A percentile compares a stretch with the other conserved stretches of the same genome.
These are phyloP conservation scores for Elsinoe ampelina DNA, from an alignment of 2,329 filamentous ascomycete species.

Conservation along the genomic window DNA sequence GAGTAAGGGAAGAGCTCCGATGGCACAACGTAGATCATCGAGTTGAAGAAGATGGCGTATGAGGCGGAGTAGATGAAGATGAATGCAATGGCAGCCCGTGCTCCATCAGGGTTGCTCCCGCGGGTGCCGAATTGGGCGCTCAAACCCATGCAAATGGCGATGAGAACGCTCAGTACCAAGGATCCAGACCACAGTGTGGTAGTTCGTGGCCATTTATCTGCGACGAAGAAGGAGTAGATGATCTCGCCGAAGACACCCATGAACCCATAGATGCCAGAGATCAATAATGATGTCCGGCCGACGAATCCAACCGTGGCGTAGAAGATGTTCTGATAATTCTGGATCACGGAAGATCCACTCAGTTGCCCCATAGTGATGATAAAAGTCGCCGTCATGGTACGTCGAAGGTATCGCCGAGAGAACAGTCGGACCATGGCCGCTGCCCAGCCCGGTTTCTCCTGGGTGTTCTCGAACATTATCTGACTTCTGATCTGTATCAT, in stretches of 20 bases:
- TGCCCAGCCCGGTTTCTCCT: background rate
- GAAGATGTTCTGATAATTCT: constrained; percentile 32
- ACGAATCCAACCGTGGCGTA: constrained; percentile 29
- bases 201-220: constrained; percentile 29
- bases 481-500: constrained; percentile 26
- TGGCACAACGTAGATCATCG: constrained; percentile 28
- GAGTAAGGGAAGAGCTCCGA: constrained; percentile 29
- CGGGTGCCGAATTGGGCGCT: constrained; percentile 22
- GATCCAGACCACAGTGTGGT: constrained; percentile 26
- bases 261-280: constrained; percentile 30
- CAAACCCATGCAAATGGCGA: constrained; percentile 20
- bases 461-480: constrained; percentile 22
- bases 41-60: constrained; percentile 33
- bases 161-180: constrained; percentile 22
- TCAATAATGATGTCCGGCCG: constrained; percentile 26
- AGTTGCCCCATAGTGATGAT: constrained; percentile 30
- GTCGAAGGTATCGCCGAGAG: constrained; percentile 23
- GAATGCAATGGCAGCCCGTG: constrained; percentile 29
- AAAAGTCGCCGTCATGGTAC: constrained; percentile 27
- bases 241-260: constrained; percentile 31
- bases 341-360: constrained; percentile 29
- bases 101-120: constrained; percentile 21
- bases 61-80: constrained; percentile 32
- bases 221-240: constrained; percentile 26
- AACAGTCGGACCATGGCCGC: constrained; percentile 22